Evolutionary conservation across 768 basidiomycete species (phyloP), one percentile per base, ranked within the genome.

Genomic region (Mycena kentingensis): DNA sequence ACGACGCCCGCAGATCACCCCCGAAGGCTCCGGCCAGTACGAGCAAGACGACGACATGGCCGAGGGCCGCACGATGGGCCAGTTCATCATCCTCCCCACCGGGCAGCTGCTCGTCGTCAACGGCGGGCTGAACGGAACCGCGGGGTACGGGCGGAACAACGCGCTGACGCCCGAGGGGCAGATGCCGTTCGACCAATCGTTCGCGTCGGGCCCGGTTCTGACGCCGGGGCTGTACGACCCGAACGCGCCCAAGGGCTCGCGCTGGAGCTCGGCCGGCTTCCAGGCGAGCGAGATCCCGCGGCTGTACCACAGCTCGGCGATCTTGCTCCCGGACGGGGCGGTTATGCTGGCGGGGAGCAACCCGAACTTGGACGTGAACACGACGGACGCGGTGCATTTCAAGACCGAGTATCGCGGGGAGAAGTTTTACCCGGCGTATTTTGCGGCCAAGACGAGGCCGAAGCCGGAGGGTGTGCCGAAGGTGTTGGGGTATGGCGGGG

Each of bases 21-120:
- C 36, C 10, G 36, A 37, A 18, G 11, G 11, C 36, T 7, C 11
- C 8, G 36, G 18, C 36, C 7, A 11, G 1, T 91, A 90, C 64
- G 69, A 73, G 5, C 78, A 88, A 59, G 92, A 93, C 50, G 93
- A 95, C 57, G 69, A 82, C 55, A 83, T 94, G 78, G 72, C 82
- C 8, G 77, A 84, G 52, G 83, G 85, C 0, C 80, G 93, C 24
- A 90, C 89, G 25, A 98, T 98, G 94, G 91, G 93, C 8, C 90
- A 93, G 65, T 93, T 96, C 66, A 85, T 95, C 70, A 78, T 80
- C 27, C 84, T 97, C 5, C 84, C 93, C 0, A 83, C 90, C 42
- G 87, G 86, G 3, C 86, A 81, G 26, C 51, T 93, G 16, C 75
- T 93, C 21, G 78, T 93, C 46, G 71, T 93, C 60, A 95, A 95